phyloP scores from a whole-genome alignment of 1,284 basidiomycete genomes.

The Ustilago xerochloae region DNA sequence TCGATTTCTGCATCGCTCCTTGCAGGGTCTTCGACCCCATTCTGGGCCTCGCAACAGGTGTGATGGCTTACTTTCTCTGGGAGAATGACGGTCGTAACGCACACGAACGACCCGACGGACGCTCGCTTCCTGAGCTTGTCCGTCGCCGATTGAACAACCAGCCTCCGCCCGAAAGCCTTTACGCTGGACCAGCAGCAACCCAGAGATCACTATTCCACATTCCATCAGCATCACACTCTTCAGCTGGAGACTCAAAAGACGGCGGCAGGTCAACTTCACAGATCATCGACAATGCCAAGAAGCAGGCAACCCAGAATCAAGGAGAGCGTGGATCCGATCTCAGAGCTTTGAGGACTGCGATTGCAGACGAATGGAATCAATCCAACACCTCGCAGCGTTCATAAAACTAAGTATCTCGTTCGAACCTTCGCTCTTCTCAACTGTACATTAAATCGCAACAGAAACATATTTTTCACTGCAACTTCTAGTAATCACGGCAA shows the following conservation, averaged over 20 bases:
- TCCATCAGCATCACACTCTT: constrained; percentile 24
- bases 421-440: not conserved
- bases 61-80: constrained; percentile 64
- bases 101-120: constrained; percentile 48
- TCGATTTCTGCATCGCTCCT: not conserved
- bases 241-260: not conserved
- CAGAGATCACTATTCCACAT: constrained; percentile 40
- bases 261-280: constrained; percentile 12
- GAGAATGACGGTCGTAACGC: constrained; percentile 62
- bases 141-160: constrained; percentile 31
- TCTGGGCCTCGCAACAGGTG: constrained; percentile 60
- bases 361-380: constrained; percentile 41
- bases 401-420: not conserved
- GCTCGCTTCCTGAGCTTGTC: constrained; percentile 52
- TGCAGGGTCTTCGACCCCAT: constrained; percentile 54
- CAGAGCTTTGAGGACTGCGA: constrained; percentile 23
- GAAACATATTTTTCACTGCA: not conserved
- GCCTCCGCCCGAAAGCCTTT: constrained; percentile 24
- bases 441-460: not conserved
- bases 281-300: constrained; percentile 22
- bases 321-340: constrained; percentile 28
- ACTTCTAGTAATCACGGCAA: not conserved
- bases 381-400: constrained; percentile 11
- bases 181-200: constrained; percentile 26
- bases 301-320: constrained; percentile 18